These are phyloP conservation scores for Amylostereum areolatum DNA, from an alignment of 1,284 basidiomycete genomes.

Conservation along the genomic window DNA sequence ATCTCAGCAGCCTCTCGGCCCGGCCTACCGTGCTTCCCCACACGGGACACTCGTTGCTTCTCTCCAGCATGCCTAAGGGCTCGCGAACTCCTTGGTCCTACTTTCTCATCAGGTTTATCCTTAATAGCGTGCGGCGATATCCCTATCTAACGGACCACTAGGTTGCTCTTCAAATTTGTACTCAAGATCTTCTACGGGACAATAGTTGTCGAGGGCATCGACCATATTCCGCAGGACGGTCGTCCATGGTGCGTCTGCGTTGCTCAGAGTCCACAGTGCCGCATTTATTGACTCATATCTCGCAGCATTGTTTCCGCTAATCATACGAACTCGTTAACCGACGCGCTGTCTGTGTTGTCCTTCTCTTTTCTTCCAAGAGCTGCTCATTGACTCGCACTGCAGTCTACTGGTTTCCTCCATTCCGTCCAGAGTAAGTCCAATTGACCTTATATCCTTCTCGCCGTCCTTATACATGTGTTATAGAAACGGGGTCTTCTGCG, in stretches of 20 bases:
- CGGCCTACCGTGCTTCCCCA: too few species aligned
- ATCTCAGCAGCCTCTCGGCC: too few species aligned
- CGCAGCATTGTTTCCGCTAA: constrained; percentile 68
- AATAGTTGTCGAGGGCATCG: constrained; percentile 77
- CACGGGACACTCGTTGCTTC: too few species aligned
- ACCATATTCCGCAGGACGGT: constrained; percentile 65
- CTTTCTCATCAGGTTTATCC: constrained; percentile 48
- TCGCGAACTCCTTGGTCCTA: too few species aligned
- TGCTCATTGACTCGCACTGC: not conserved
- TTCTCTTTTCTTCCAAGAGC: constrained; percentile 1
- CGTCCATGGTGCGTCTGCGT: constrained; percentile 65
- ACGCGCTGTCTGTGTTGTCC: constrained; percentile 74
- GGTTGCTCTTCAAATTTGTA: constrained; percentile 69
- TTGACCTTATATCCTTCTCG: not conserved
- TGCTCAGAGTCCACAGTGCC: too few species aligned
- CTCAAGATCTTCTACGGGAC: constrained; percentile 85
- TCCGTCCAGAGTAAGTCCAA: constrained; percentile 48
- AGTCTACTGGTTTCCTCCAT: constrained; percentile 69
- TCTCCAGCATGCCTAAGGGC: too few species aligned
- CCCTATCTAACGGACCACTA: too few species aligned
- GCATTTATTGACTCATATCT: too few species aligned
- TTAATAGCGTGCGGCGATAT: not conserved
- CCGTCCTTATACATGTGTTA: not conserved
- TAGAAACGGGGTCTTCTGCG: constrained; percentile 72
- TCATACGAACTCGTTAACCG: constrained; percentile 80